Conservation (phyloP, 179 eudicot genomes). For the Beta macrorhiza region DNA sequence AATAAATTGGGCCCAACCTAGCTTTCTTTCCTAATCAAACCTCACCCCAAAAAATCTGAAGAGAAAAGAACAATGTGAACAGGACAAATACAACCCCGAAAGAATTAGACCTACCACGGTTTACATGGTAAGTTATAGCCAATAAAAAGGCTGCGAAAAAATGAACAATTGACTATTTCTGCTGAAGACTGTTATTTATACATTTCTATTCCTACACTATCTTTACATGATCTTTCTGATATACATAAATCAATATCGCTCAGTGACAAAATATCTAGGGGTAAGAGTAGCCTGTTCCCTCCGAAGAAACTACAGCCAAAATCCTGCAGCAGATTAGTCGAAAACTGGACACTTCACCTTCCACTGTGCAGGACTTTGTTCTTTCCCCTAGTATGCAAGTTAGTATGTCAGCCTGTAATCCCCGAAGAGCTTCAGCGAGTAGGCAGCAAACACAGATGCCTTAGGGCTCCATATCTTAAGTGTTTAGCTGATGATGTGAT, state of each 20-base stretch:
- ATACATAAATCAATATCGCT: constrained; percentile 30
- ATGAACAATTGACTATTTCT: constrained; percentile 27
- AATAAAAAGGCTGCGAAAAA: constrained; percentile 21
- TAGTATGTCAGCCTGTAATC: constrained; percentile 29
- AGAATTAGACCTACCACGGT: not conserved
- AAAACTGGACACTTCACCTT: constrained; percentile 14
- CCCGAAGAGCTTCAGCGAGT: not conserved
- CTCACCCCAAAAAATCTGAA: too few species aligned
- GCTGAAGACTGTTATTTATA: constrained; percentile 29
- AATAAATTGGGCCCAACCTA: too few species aligned
- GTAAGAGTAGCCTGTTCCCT: not conserved
- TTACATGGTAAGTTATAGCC: not conserved
- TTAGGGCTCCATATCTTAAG: not conserved
- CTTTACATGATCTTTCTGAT: constrained; percentile 36
- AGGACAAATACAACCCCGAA: not conserved
- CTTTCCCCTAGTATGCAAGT: constrained; percentile 19
- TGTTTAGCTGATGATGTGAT: not conserved
- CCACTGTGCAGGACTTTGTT: not conserved
- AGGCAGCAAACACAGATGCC: constrained; percentile 16
- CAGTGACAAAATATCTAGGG: constrained; percentile 6
- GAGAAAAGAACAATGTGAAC: not conserved
- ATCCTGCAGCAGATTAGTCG: constrained; percentile 22
- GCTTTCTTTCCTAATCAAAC: too few species aligned
- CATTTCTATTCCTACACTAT: constrained; percentile 36
- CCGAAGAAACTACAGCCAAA: constrained; percentile 6